Evolutionary conservation across 768 basidiomycete genomes (phyloP), one percentile per base, ranked within the genome.

Genomic region (Suillus occidentalis): DNA sequence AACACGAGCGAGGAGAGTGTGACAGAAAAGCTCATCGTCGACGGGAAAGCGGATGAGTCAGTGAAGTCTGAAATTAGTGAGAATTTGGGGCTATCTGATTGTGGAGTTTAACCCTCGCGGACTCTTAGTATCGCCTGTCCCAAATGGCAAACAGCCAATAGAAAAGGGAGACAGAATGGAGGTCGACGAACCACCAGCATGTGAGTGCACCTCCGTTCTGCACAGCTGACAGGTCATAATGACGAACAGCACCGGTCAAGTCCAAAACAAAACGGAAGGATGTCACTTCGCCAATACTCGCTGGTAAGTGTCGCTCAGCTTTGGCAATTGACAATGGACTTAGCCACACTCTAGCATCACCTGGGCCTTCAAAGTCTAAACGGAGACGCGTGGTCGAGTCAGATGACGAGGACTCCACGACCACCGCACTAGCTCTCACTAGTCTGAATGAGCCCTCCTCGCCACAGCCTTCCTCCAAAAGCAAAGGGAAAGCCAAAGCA

Each of bases 311-410:
- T 52, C 71, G 73, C 28, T 36, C 64, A 42, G 12, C 14, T 60
- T 68, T 2, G 52, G 63, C 28, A 64, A 47, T 45, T 25, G 55
- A 61, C 22, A 34, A 42, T n/a, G 37, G 61, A 66, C 56, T 42
- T 39, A 40, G 55, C 36, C 42, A 28, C 18, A 47, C 63, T n/a
- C 61, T 77, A 77, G 66, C 74, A 40, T 60, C 65, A 25, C 65
- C 66, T 50, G 60, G 64, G 49, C 61, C 70, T 39, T 72, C 76
- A 12, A 80, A 71, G 57, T 42, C 76, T 8, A 89, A 89, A 75
- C 85, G 80, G 70, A 77, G 87, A 58, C 82, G 82, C 63, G 80
- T 87, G 34, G 69, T 84, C 6, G 78, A 84, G 39, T 87, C 86
- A 0, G 87, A 87, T 39, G 84, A 87, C 25, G 88, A 86, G 49